Evolutionary conservation across 148 eudicot species (phyloP).

Genomic region (Camellia lanceoleosa): DNA sequence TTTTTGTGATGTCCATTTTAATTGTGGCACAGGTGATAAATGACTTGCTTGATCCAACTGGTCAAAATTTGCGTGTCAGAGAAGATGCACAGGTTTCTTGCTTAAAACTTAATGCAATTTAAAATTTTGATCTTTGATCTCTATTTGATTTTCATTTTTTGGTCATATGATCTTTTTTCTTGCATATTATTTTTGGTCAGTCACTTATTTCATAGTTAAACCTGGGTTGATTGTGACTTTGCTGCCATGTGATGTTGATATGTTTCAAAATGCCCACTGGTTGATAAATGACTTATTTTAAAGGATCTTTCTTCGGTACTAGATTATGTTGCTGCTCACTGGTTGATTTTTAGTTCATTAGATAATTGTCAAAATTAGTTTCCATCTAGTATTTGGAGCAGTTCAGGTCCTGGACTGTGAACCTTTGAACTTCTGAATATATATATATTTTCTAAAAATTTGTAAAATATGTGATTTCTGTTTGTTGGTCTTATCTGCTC

Average conservation of each 20-base stretch:
- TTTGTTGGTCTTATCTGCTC: constrained; percentile 2
- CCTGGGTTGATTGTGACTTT: neutral
- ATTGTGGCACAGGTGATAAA: constrained; percentile 64
- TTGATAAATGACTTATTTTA: no score
- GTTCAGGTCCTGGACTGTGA: neutral
- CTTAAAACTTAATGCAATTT: neutral
- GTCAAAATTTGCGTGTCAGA: constrained; percentile 93
- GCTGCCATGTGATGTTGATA: neutral
- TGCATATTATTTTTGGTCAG: neutral
- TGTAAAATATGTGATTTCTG: neutral
- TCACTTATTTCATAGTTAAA: neutral
- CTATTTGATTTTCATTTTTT: no score
- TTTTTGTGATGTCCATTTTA: constrained; percentile 4
- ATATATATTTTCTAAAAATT: neutral
- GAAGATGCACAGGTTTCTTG: constrained; percentile 91
- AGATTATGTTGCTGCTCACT: neutral
- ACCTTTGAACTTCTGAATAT: neutral
- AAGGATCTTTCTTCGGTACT: neutral
- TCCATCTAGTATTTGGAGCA: neutral
- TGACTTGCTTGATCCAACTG: constrained; percentile 98
- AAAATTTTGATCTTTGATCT: neutral
- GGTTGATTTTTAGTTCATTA: neutral
- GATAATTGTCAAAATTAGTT: neutral
- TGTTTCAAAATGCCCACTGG: neutral
- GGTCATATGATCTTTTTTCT: neutral